A percentile compares a stretch with the other conserved stretches of the same genome.
Evolutionary conservation across 2,329 filamentous ascomycete species (phyloP).

Genomic region (Penicillium sp.): DNA sequence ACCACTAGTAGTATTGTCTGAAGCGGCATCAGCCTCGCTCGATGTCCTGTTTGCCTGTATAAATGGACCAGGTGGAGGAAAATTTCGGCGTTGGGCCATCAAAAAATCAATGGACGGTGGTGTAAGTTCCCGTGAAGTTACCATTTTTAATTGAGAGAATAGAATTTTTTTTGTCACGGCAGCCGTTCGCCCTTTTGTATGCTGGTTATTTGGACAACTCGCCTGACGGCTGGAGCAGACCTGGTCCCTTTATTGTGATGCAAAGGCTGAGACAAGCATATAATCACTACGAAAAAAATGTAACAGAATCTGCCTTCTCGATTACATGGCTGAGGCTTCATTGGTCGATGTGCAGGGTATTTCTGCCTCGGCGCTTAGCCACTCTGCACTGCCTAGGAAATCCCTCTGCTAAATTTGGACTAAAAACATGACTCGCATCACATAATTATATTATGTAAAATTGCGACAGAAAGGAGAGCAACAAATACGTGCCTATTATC

Average conservation of each 20-base stretch:
- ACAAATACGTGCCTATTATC: too few species aligned
- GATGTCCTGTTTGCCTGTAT: neutral
- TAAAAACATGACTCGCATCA: too few species aligned
- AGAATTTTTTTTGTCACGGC: neutral
- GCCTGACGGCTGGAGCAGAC: neutral
- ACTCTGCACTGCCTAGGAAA: neutral
- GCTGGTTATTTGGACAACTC: neutral
- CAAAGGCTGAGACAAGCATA: too few species aligned
- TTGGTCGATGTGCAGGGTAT: neutral
- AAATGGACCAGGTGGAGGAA: neutral
- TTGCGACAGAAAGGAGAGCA: too few species aligned
- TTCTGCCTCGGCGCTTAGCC: neutral
- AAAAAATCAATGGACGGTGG: neutral
- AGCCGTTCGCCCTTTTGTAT: neutral
- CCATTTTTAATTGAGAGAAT: neutral
- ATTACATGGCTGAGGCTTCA: neutral
- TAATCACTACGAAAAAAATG: neutral
- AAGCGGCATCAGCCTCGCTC: neutral
- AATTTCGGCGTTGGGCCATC: neutral
- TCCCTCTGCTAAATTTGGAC: neutral
- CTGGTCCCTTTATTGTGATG: neutral
- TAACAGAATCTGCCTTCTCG: neutral
- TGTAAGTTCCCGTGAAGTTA: neutral
- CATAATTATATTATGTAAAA: too few species aligned
- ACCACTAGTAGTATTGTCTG: neutral